Percentiles rank a stretch among this genome's conserved stretches.
phyloP scores from a whole-genome alignment of 73 alveolate species.

The Tetrahymena thermophila region DNA sequence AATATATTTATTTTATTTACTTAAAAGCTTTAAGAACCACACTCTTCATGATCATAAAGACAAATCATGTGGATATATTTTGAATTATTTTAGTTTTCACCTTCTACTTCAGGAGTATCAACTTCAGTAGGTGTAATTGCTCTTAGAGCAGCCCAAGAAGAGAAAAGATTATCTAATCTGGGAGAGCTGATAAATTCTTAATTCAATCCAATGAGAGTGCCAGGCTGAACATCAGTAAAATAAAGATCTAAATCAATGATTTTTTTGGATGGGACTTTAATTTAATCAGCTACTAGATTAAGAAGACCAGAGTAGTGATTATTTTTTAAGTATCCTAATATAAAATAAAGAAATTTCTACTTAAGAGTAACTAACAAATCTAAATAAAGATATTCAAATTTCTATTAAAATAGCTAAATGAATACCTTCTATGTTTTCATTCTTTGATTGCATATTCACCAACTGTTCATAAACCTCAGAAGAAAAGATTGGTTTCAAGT shows the following conservation, averaged over 20 bases:
- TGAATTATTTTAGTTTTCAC: background rate
- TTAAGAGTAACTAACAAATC: background rate
- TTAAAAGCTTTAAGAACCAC: conserved; percentile 83
- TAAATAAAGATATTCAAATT: conserved; percentile 21
- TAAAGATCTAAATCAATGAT: conserved; percentile 86
- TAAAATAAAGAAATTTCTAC: background rate
- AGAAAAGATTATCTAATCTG: conserved; percentile 86
- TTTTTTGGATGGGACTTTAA: conserved; percentile 58
- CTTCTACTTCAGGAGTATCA: conserved; percentile 51
- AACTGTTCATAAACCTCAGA: conserved; percentile 65
- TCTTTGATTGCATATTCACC: conserved; percentile 7
- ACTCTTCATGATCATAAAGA: conserved; percentile 95
- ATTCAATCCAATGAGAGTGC: conserved; percentile 85
- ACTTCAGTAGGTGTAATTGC: conserved; percentile 73
- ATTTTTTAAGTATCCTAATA: conserved; percentile 36
- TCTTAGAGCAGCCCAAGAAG: conserved; percentile 80
- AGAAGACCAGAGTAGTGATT: conserved; percentile 71
- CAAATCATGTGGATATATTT: conserved; percentile 66
- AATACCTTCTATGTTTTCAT: conserved; percentile 13
- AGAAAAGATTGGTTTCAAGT: conserved; percentile 86
- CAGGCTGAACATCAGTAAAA: conserved; percentile 85
- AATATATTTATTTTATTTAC: conserved; percentile 89
- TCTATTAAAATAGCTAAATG: conserved; percentile 53
- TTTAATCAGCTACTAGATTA: conserved; percentile 65
- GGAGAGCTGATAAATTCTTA: conserved; percentile 90